Base-by-base conservation (phyloP, 768 basidiomycete species). In the Pisolithus marmoratus region DNA sequence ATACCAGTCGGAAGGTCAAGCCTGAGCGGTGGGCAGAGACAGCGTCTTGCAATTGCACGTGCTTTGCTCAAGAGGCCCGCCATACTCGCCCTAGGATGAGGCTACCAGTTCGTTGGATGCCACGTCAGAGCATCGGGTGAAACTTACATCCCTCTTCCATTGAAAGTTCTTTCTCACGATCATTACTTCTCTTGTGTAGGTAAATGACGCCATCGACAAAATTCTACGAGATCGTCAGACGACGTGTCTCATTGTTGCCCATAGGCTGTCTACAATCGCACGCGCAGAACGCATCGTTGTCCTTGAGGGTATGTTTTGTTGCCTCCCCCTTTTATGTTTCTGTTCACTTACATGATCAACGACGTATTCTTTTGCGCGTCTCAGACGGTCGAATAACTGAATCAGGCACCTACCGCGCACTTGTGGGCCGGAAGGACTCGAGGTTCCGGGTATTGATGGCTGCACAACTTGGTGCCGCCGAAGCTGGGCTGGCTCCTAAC, bases 81-180 rank as follows among this genome's bases (percentile, higher is more conserved):
- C 1, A 88, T 98, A 26, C 70, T 98, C 49, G 86, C 90, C 8
- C 72, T 96, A n/a, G 36, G 93, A 95, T 56, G 93, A 96, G 70
- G 93, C 90, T 17, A 90, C 91, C 38, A 88, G 85, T 55, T 85
- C 93, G 14, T 68, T 95, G 51, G 93, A 95, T 64, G 93, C 93
- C 12, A 82, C 89, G 1, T 90, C 90, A 11, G 93, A 94, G 67
- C 83, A 88, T 58, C 77, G 87, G 53, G 88, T 87, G 62, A 67
- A 34, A 24, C 38, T 12, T 38, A 27, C 20, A 7, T 43, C 23
- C 15, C n/a, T 26, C 48, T 49, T n/a, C 8, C 23, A 20, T n/a
- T 23, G n/a, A 43, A 37, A n/a, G 40, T 12, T 22, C 34, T 31
- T 20, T 46, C 17, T 34, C 14, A 34, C 11, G 11, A 36, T 9